Conservation (phyloP, 257 asterid species). For the Solanum boliviense region DNA sequence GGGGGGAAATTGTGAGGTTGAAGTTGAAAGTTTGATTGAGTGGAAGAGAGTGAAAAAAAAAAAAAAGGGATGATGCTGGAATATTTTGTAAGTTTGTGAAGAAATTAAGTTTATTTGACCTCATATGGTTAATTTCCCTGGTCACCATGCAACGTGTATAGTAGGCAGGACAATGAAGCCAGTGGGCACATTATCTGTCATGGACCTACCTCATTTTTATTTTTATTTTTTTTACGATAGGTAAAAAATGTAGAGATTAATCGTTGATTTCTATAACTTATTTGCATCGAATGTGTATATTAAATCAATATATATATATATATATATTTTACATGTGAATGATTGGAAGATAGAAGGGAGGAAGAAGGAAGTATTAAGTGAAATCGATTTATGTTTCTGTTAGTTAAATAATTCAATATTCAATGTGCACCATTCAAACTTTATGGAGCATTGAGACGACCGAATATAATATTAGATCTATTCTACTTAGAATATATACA, state of each 20-base stretch:
- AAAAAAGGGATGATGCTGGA: slow-evolving; percentile 1
- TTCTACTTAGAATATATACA: too few species aligned
- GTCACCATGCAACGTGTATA: not conserved
- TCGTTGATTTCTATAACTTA: not conserved
- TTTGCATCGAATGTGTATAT: not conserved
- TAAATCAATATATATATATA: not conserved
- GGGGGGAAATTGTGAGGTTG: slow-evolving; percentile 42
- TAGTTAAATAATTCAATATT: too few species aligned
- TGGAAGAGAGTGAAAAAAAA: slow-evolving; percentile 18
- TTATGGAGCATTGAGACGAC: not conserved
- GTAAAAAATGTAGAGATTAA: not conserved
- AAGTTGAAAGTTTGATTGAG: slow-evolving; percentile 22
- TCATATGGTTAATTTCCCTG: not conserved
- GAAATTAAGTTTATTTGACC: not conserved
- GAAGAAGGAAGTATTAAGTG: not conserved
- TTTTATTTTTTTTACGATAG: not conserved
- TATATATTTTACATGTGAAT: not conserved
- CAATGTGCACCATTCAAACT: not conserved
- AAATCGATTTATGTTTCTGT: too few species aligned
- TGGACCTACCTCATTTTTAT: not conserved
- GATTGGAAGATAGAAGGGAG: not conserved
- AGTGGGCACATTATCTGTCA: not conserved
- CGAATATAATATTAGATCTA: not conserved
- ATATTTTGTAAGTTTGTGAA: slow-evolving; percentile 18
- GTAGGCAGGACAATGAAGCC: not conserved